A percentile compares a stretch with the other conserved stretches of the same genome.
These are phyloP conservation scores for Sporobolomyces pararoseus DNA, from an alignment of 768 basidiomycete genomes.

Conservation along the genomic window DNA sequence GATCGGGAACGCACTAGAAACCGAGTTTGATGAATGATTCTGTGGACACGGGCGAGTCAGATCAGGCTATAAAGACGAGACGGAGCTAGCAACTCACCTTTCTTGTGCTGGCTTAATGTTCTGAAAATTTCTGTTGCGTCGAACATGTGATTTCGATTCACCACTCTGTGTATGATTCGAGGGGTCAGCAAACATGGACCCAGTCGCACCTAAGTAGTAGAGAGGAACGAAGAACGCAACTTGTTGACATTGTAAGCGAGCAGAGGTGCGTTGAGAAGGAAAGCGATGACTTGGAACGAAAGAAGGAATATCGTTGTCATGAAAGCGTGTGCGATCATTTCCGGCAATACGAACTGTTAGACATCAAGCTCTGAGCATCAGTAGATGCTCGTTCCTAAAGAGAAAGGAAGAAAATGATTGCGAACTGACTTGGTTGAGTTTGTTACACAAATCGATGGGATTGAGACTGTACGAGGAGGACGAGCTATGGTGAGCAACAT, in stretches of 20 bases:
- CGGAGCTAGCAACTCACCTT: conserved; percentile 53
- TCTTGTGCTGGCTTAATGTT: conserved; percentile 87
- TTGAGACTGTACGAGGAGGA: conserved; percentile 75
- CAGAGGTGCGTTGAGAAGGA: conserved; percentile 81
- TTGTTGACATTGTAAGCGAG: conserved; percentile 90
- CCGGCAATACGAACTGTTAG: conserved; percentile 86
- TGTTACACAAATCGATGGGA: conserved; percentile 99
- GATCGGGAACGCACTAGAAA: conserved; percentile 21
- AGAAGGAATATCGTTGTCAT: conserved; percentile 86
- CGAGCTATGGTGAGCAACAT: too few relatives aligned
- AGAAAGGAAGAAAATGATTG: background rate
- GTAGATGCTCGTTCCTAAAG: background rate
- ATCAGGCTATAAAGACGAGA: conserved; percentile 50
- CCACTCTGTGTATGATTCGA: conserved; percentile 62
- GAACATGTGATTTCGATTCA: conserved; percentile 93
- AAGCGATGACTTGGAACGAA: conserved; percentile 90
- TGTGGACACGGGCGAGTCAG: background rate
- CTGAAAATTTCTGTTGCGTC: conserved; percentile 99
- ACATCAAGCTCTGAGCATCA: background rate
- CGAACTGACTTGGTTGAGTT: conserved; percentile 81
- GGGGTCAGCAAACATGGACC: background rate
- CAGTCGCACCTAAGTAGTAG: too few relatives aligned
- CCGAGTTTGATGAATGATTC: conserved; percentile 40
- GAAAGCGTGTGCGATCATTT: conserved; percentile 91
- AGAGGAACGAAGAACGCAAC: conserved; percentile 54